phyloP scores from a whole-genome alignment of 2,329 filamentous ascomycete species.

The Nannizzia gypsea region DNA sequence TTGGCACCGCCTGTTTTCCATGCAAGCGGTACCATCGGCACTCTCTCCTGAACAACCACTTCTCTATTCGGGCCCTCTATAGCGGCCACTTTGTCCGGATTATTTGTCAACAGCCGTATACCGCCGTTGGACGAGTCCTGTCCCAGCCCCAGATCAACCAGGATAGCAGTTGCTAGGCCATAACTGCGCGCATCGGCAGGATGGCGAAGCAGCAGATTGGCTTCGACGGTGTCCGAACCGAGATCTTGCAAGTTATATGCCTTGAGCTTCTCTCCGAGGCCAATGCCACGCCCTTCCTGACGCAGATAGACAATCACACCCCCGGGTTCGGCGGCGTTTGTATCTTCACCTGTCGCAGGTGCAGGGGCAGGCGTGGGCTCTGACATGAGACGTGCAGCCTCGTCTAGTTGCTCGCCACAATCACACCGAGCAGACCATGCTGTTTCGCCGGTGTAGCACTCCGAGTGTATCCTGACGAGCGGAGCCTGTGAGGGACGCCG shows the following conservation, averaged over 20 bases:
- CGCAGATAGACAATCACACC: slow-evolving; percentile 93
- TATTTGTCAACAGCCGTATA: slow-evolving; percentile 82
- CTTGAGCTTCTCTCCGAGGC: slow-evolving; percentile 88
- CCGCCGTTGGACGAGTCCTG: slow-evolving; percentile 47
- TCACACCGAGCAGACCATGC: slow-evolving; percentile 97
- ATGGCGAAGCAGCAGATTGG: slow-evolving; percentile 79
- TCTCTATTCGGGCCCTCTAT: slow-evolving; percentile 87
- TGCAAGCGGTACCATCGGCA: slow-evolving; percentile 88
- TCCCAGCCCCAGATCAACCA: slow-evolving; percentile 67
- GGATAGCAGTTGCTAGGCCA: slow-evolving; percentile 89
- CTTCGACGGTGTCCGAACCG: slow-evolving; percentile 94
- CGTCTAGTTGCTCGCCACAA: slow-evolving; percentile 93
- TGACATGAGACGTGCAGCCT: slow-evolving; percentile 81
- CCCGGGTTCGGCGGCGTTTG: slow-evolving; percentile 43
- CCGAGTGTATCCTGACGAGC: slow-evolving; percentile 87
- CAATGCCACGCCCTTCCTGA: slow-evolving; percentile 92
- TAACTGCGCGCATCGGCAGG: slow-evolving; percentile 92
- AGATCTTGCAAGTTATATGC: slow-evolving; percentile 96
- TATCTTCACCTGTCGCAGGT: slow-evolving; percentile 22
- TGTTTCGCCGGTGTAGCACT: slow-evolving; percentile 97
- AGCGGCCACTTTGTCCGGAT: slow-evolving; percentile 90
- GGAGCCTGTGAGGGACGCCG: slow-evolving; percentile 37
- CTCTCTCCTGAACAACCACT: slow-evolving; percentile 73
- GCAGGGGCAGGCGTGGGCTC: slow-evolving; percentile 20
- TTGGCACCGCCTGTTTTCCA: slow-evolving; percentile 70